A percentile compares a stretch with the other conserved stretches of the same genome.
These are phyloP conservation scores for Terfezia boudieri DNA, from an alignment of 495 filamentous ascomycete genomes.

Conservation along the genomic window DNA sequence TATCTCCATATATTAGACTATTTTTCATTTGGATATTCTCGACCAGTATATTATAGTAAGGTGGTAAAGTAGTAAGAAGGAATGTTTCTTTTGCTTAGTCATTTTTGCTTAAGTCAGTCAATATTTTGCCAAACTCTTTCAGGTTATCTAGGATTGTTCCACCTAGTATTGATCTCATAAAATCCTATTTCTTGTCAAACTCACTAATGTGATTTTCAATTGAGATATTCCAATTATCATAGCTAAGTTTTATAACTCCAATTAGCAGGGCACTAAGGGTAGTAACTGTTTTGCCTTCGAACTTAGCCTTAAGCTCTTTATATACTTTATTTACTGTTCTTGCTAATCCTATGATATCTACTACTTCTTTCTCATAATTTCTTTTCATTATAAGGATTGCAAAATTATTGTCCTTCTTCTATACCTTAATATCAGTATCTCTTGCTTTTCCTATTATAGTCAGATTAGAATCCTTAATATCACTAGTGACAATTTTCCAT, in stretches of 20 bases:
- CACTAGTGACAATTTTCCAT: no score
- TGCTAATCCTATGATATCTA: not conserved
- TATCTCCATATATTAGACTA: not conserved
- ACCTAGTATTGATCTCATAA: not conserved
- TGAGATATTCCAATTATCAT: not conserved
- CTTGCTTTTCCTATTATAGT: no score
- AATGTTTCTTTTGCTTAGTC: not conserved
- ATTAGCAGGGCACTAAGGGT: not conserved
- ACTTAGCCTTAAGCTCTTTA: not conserved
- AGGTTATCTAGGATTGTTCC: not conserved
- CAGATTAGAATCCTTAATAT: no score
- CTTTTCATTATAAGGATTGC: constrained; percentile 2
- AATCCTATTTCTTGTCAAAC: not conserved
- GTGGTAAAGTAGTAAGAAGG: not conserved
- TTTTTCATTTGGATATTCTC: not conserved
- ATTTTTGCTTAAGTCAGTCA: not conserved
- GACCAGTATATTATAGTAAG: not conserved
- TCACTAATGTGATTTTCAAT: not conserved
- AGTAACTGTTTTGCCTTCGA: not conserved
- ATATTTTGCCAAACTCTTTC: not conserved
- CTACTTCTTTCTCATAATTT: not conserved
- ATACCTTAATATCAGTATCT: no score
- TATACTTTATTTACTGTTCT: not conserved
- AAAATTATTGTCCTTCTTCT: no score
- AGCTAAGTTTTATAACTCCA: not conserved